A percentile compares a stretch with the other conserved stretches of the same genome.
These are phyloP conservation scores for Pistacia integerrima DNA, from an alignment of 345 rosid species.

Conservation along the genomic window DNA sequence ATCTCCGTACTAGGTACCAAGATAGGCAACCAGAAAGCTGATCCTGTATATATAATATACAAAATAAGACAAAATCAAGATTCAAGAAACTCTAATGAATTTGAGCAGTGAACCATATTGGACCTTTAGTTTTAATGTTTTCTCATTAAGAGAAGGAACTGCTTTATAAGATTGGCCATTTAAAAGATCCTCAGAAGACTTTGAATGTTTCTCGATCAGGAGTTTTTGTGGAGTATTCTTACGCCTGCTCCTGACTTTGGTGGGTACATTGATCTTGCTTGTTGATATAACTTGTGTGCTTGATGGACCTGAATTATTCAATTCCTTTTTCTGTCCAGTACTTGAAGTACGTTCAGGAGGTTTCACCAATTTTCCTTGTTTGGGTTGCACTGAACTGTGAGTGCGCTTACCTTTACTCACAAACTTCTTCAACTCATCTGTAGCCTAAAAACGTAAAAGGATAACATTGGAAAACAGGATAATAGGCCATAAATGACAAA, in stretches of 20 bases:
- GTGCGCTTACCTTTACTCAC: conserved; percentile 49
- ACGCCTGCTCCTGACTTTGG: conserved; percentile 72
- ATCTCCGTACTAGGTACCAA: conserved; percentile 50
- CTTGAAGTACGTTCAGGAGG: conserved; percentile 46
- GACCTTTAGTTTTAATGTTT: conserved; percentile 43
- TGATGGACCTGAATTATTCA: conserved; percentile 48
- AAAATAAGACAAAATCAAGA: conserved; percentile 20
- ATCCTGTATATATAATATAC: conserved; percentile 43
- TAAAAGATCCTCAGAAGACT: conserved; percentile 33
- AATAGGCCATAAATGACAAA: not conserved
- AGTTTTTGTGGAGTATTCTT: conserved; percentile 51
- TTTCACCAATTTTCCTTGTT: conserved; percentile 55
- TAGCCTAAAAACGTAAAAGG: conserved; percentile 39
- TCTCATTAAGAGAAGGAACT: conserved; percentile 29
- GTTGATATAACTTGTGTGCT: conserved; percentile 30
- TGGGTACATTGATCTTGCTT: conserved; percentile 56
- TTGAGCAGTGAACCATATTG: conserved; percentile 16
- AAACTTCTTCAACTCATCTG: conserved; percentile 40
- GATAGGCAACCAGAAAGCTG: conserved; percentile 65
- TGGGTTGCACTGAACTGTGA: conserved; percentile 37
- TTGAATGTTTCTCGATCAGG: conserved; percentile 35
- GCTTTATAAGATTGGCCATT: conserved; percentile 37
- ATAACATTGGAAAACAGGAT: not conserved
- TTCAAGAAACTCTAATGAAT: conserved; percentile 26
- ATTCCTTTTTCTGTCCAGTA: conserved; percentile 49